phyloP scores from a whole-genome alignment of 2,329 filamentous ascomycete species.

The Talaromyces sp. region DNA sequence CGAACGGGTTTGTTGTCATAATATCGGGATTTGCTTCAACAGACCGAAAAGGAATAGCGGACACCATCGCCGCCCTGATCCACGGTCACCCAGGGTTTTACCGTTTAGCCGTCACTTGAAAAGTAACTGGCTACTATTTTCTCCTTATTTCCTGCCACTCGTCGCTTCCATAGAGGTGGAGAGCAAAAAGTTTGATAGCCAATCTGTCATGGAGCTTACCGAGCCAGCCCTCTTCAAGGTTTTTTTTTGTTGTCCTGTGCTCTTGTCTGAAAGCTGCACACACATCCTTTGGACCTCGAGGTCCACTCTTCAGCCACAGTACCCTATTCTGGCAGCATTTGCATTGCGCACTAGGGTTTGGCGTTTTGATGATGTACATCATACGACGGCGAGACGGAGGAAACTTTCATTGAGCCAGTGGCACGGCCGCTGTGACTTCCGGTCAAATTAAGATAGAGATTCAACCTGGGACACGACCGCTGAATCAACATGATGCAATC shows the following conservation, averaged over 20 bases:
- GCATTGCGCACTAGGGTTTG: not conserved
- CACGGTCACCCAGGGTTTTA: constrained; percentile 8
- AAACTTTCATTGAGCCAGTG: constrained; percentile 3
- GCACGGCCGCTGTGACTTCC: not conserved
- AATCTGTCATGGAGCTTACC: constrained; percentile 4
- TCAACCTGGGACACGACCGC: not conserved
- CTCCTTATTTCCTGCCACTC: constrained; percentile 4
- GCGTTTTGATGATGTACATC: constrained; percentile 8
- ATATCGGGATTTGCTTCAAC: constrained; percentile 33
- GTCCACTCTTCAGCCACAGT: constrained; percentile 3
- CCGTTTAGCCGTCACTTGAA: not conserved
- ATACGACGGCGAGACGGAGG: constrained; percentile 9
- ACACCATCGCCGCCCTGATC: constrained; percentile 17
- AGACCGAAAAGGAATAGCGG: constrained; percentile 22
- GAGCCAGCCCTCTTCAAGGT: constrained; percentile 6
- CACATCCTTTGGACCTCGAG: not conserved
- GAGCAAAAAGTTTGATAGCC: constrained; percentile 6
- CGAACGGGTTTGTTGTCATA: constrained; percentile 18
- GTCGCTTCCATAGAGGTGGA: not conserved
- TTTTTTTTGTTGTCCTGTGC: not conserved
- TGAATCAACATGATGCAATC: not conserved
- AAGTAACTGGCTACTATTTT: not conserved
- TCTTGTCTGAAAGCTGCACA: not conserved
- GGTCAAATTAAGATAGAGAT: not conserved
- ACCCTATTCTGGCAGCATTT: not conserved